Conservation (phyloP, 2,329 filamentous ascomycete genomes). For the Diaporthe batatas region DNA sequence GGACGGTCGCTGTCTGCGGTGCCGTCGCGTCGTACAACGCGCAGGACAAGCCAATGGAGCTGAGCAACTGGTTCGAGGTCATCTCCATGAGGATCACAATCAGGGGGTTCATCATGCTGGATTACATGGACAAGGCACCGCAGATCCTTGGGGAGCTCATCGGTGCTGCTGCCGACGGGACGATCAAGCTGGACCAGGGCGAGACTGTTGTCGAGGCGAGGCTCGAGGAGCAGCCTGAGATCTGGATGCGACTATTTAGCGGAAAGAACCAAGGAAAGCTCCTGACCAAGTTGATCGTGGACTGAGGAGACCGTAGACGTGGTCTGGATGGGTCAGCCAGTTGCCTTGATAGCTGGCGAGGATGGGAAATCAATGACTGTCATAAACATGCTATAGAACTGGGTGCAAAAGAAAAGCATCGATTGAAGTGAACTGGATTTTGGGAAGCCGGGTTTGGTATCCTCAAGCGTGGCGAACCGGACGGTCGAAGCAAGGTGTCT, state of each 20-base stretch:
- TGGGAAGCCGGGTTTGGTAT: not conserved
- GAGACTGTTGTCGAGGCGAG: conserved; percentile 48
- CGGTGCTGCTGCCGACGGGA: conserved; percentile 46
- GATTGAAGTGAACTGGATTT: not conserved
- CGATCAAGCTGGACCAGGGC: conserved; percentile 44
- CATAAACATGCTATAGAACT: no score
- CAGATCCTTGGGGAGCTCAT: conserved; percentile 46
- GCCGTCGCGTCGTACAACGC: conserved; percentile 58
- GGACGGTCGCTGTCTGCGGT: conserved; percentile 58
- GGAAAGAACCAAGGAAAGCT: conserved; percentile 49
- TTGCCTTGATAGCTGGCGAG: no score
- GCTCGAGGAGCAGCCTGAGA: conserved; percentile 49
- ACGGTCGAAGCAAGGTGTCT: no score
- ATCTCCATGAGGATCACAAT: conserved; percentile 57
- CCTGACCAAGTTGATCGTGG: conserved; percentile 44
- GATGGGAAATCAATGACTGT: no score
- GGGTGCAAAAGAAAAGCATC: not conserved
- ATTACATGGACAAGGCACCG: conserved; percentile 51
- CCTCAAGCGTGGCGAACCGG: not conserved
- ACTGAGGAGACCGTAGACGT: not conserved
- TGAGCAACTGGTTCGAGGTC: conserved; percentile 60
- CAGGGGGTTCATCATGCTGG: conserved; percentile 58
- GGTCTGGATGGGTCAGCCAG: not conserved
- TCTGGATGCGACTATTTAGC: conserved; percentile 48
- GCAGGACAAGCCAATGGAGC: conserved; percentile 47